These are phyloP conservation scores for Boletellus sp. DNA, from an alignment of 768 basidiomycete genomes.

Conservation along the genomic window DNA sequence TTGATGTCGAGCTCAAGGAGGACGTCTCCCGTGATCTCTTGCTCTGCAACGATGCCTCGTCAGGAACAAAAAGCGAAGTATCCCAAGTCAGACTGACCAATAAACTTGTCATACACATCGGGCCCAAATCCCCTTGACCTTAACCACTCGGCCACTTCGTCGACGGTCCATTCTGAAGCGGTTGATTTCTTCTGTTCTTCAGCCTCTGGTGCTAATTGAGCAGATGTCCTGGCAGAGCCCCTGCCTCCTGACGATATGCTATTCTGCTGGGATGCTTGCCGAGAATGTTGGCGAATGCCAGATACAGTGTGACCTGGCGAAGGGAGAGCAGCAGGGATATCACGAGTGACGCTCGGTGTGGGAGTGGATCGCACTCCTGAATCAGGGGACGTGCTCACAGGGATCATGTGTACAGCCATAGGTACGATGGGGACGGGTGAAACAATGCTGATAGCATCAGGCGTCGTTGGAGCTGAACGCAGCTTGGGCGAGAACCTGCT, in stretches of 20 bases:
- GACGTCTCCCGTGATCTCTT: conserved; percentile 98
- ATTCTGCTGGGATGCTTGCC: conserved; percentile 40
- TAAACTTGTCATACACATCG: conserved; percentile 80
- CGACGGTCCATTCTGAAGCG: conserved; percentile 78
- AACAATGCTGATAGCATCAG: conserved; percentile 21
- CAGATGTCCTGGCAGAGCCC: conserved; percentile 22
- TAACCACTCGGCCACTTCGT: conserved; percentile 89
- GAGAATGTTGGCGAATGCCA: conserved; percentile 24
- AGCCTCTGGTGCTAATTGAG: conserved; percentile 16
- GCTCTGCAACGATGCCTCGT: conserved; percentile 51
- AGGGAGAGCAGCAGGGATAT: conserved; percentile 29
- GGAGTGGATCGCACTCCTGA: conserved; percentile 20
- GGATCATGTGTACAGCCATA: conserved; percentile 17
- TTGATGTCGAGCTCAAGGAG: conserved; percentile 90
- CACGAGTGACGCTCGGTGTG: conserved; percentile 23
- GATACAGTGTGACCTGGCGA: conserved; percentile 27
- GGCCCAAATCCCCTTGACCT: conserved; percentile 81
- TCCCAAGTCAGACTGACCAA: conserved; percentile 48
- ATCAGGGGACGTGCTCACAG: conserved; percentile 21
- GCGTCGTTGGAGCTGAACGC: conserved; percentile 26
- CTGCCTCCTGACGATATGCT: conserved; percentile 33
- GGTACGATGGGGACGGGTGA: conserved; percentile 24
- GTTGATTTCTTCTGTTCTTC: conserved; percentile 31
- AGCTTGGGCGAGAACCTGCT: conserved; percentile 21
- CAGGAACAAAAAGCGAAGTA: neutral